Evolutionary conservation across 257 asterid species (phyloP).

Genomic region (Solanum habrochaites): DNA sequence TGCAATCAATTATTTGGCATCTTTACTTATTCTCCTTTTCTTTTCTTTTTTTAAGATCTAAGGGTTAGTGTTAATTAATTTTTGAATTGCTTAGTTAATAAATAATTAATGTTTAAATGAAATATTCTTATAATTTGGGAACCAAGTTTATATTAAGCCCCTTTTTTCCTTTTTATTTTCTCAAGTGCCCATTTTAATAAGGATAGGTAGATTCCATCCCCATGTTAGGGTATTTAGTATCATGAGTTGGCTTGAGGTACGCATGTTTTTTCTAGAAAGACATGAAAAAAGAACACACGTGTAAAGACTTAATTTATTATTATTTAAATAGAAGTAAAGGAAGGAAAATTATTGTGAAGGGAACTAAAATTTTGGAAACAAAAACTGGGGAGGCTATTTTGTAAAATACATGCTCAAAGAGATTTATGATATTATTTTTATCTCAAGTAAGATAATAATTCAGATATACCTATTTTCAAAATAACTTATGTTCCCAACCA

Average conservation of each 20-base stretch:
- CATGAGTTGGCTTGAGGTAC: background rate
- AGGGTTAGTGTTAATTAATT: background rate
- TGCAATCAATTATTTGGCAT: background rate
- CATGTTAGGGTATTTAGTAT: constrained; percentile 1
- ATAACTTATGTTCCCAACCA: no score
- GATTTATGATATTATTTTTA: no score
- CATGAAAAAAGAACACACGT: constrained; percentile 6
- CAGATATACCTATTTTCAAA: no score
- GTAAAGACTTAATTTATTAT: background rate
- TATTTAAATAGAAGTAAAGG: background rate
- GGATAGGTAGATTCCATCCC: background rate
- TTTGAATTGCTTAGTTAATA: background rate
- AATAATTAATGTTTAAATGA: background rate
- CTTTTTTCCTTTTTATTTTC: background rate
- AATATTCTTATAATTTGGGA: background rate
- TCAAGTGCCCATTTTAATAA: background rate
- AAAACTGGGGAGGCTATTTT: background rate
- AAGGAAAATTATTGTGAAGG: background rate
- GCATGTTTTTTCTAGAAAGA: background rate
- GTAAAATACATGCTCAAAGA: background rate
- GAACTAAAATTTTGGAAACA: background rate
- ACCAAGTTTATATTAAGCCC: background rate
- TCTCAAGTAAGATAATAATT: no score
- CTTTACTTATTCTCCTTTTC: background rate
- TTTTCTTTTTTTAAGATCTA: background rate